Evolutionary conservation across 805 yeast genomes (phyloP).

Genomic region (Ogataea salicorniae): DNA sequence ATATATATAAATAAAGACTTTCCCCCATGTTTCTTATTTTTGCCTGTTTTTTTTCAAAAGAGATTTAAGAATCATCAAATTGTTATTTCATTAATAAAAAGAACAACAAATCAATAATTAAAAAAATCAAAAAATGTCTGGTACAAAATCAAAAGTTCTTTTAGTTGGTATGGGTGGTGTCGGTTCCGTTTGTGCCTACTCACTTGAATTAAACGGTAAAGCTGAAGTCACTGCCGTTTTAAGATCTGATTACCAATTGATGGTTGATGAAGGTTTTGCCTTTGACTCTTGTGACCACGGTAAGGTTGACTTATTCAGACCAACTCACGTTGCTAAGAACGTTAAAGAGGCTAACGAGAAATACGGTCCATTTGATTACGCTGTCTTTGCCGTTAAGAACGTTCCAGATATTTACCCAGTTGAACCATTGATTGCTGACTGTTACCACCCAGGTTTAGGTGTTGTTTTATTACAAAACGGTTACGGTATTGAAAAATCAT

Average conservation of each 20-base stretch:
- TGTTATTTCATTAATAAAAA: too few species aligned
- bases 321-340: slow-evolving; percentile 37
- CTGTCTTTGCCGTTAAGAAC: slow-evolving; percentile 58
- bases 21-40: too few species aligned
- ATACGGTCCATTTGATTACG: slow-evolving; percentile 44
- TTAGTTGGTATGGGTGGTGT: slow-evolving; percentile 85
- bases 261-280: slow-evolving; percentile 47
- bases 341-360: slow-evolving; percentile 42
- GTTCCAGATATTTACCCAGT: slow-evolving; percentile 56
- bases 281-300: slow-evolving; percentile 65
- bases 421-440: slow-evolving; percentile 30
- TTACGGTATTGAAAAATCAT: slow-evolving; percentile 33
- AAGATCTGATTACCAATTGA: slow-evolving; percentile 58
- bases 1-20: too few species aligned
- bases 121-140: background rate
- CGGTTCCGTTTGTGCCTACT: slow-evolving; percentile 70
- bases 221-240: slow-evolving; percentile 57
- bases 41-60: too few species aligned
- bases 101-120: too few species aligned
- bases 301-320: slow-evolving; percentile 46
- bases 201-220: slow-evolving; percentile 43
- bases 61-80: too few species aligned
- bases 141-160: slow-evolving; percentile 37
- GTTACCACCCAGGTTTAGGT: slow-evolving; percentile 26
- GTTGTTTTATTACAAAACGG: slow-evolving; percentile 39